Evolutionary conservation across 2,329 filamentous ascomycete genomes (phyloP).

Genomic region (Trichoderma aggressivum): DNA sequence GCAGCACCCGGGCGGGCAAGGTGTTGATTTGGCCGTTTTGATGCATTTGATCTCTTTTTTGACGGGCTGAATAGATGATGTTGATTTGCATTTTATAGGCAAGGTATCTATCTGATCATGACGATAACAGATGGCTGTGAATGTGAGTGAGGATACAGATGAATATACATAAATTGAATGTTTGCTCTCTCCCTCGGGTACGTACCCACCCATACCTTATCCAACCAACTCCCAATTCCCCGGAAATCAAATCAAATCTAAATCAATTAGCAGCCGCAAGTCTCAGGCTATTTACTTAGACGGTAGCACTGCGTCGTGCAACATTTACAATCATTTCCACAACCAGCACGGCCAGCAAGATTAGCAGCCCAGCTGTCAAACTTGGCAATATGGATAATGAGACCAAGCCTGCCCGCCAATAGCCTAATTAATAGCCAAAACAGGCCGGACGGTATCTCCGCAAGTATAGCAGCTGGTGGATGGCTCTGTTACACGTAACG

Average conservation of each 20-base stretch:
- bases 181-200: too few species aligned
- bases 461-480: too few species aligned
- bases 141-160: too few species aligned
- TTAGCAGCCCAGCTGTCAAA: neutral
- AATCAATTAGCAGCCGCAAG: neutral
- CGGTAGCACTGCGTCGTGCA: neutral
- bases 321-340: neutral
- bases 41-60: neutral
- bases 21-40: neutral
- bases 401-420: neutral
- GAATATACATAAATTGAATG: too few species aligned
- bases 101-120: too few species aligned
- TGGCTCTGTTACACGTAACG: too few species aligned
- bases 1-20: neutral
- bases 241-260: neutral
- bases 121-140: neutral
- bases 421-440: constrained; percentile 12
- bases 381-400: constrained; percentile 13
- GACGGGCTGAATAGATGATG: neutral
- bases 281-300: neutral
- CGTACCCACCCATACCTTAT: too few species aligned
- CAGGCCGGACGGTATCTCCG: neutral
- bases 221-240: too few species aligned
- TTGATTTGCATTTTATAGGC: neutral
- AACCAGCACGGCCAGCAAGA: neutral